Evolutionary conservation across 1,284 basidiomycete genomes (phyloP).

Genomic region (Ceratobasidium sp.): DNA sequence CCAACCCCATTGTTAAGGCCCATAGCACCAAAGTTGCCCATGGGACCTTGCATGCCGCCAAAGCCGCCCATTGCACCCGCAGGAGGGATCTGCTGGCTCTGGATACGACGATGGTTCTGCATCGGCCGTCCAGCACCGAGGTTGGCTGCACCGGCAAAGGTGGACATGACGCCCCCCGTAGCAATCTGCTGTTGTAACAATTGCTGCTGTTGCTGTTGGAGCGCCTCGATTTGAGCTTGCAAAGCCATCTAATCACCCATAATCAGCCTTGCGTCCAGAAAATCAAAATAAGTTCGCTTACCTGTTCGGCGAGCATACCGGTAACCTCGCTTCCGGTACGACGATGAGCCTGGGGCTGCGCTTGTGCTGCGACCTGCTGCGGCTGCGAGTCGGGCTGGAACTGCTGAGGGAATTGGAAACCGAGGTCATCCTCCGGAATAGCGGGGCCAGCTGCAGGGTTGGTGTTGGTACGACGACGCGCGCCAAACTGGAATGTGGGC

Average conservation of each 20-base stretch:
- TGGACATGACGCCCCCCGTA: constrained; percentile 74
- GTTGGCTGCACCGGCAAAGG: constrained; percentile 72
- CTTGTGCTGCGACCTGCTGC: constrained; percentile 50
- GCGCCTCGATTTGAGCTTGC: constrained; percentile 89
- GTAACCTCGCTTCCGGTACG: constrained; percentile 72
- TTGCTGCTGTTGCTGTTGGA: constrained; percentile 90
- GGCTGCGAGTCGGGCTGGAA: constrained; percentile 50
- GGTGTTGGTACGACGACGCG: constrained; percentile 68
- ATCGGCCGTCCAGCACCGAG: constrained; percentile 66
- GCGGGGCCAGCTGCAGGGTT: constrained; percentile 64
- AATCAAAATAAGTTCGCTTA: constrained; percentile 55
- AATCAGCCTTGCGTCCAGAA: constrained; percentile 16
- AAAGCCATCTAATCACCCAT: constrained; percentile 76
- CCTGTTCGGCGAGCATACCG: constrained; percentile 92
- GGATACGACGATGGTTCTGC: constrained; percentile 84
- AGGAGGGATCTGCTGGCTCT: constrained; percentile 75
- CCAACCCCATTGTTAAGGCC: constrained; percentile 67
- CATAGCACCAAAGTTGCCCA: constrained; percentile 69
- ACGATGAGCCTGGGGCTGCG: constrained; percentile 60
- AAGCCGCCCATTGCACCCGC: constrained; percentile 61
- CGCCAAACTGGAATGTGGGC: constrained; percentile 89
- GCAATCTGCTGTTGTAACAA: constrained; percentile 89
- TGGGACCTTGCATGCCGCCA: constrained; percentile 67
- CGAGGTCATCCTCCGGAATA: constrained; percentile 81
- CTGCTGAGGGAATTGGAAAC: constrained; percentile 85